Base-by-base conservation (phyloP, 177 flowering plant species). In the Telopea speciosissima region DNA sequence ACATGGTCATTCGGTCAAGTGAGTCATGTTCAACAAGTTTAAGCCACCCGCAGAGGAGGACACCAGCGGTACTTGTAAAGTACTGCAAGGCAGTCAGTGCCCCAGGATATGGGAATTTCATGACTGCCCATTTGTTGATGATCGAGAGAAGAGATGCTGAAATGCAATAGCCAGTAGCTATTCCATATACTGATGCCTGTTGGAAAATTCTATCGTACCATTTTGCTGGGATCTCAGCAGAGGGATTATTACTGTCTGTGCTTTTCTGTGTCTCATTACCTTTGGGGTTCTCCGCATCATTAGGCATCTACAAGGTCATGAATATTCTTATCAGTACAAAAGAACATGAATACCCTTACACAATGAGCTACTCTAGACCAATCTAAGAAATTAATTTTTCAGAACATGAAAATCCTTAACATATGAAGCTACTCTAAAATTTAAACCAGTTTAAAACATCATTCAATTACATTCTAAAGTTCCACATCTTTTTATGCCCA, bases 51-150 rank as follows among this genome's bases (percentile, higher is more conserved):
- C 81, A 88, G 26, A 88, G 49, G 11, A 90, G 25, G 8, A 92
- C 96, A 3, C 97, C 93, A 52, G 84, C 83, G 8, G 91, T 88
- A 76, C 96, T 93, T 13, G 98, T 92, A 71, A 90, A 88, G 79
- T 93, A 93, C 80, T 93, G 98, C 71, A 92, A 77, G 12, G 98
- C 94, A 75, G 97, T 91, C 62, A 93, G 75, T 2, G 96, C 95
- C 56, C 97, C 98, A 24, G 96, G 98, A 71, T 93, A 92, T 11
- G 97, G 97, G 62, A 93, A 93, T 78, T 84, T 90, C 93, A 89
- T 90, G 65, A 93, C 84, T 21, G 96, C 98, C 97, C 98, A 93
- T 82, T 93, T 90, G 80, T 93, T 93, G 85, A 93, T 93, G 79
- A 93, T 93, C 54, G 97, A 93, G 42, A 93, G 88, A 28, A 92